Evolutionary conservation across 768 basidiomycete species (phyloP), one percentile per base, ranked within the genome.

Genomic region (Russula foetens): DNA sequence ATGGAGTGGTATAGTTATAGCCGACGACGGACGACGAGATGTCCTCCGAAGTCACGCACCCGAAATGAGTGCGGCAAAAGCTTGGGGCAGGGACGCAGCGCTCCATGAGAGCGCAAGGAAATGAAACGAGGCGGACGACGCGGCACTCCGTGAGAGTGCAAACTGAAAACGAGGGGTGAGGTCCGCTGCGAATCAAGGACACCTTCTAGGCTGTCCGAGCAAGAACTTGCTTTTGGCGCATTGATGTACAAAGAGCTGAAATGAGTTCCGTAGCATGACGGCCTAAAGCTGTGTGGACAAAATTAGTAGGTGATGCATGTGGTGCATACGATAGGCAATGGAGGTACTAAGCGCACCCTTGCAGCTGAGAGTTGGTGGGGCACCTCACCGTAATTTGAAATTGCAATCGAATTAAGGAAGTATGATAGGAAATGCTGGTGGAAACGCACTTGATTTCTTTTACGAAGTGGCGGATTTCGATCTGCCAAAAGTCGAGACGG

Each of bases 241-340:
- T 66, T 90, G 85, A 14, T 79, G 71, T 38, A 90, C 80, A 67
- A 94, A 92, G 15, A 81, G 68, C 11, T 86, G 83, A 0, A 84
- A 81, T 3, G 85, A 85, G 68, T 95, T 94, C 29, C 84, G 84
- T 39, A 95, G 79, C 86, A 95, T 88, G 66, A 95, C 86, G 2
- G 92, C 86, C 93, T 92, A 95, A 7, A 97, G 69, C 88, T 91
- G 63, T 23, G 44, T 53, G 17, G 28, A 52, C 1, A 46, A 52
- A 48, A 63, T 59, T 24, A 35, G n/a, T n/a, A n/a, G n/a, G n/a
- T n/a, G 11, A 29, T n/a, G n/a, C n/a, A n/a, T n/a, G n/a, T n/a
- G n/a, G n/a, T 49, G 39, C 17, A 44, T 19, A 46, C 24, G 21
- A 63, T 51, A 8, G 23, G 11, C 23, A 1, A 21, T 21, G 21